Conservation (phyloP, 371 early-diverging fungal genomes). For the Rhizomucor miehei region DNA sequence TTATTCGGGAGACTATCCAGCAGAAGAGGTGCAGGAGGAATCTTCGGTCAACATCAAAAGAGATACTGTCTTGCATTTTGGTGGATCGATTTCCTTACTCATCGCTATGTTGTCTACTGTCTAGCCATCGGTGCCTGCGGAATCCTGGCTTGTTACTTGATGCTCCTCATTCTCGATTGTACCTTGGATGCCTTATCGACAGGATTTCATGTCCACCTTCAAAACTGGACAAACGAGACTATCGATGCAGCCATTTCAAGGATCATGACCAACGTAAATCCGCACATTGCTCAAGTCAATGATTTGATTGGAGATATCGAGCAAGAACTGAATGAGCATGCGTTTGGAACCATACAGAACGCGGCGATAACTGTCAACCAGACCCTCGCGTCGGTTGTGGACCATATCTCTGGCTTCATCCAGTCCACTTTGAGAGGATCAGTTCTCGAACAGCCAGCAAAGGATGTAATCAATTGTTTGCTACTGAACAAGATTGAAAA, state of each 20-base stretch:
- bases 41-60: too few species aligned
- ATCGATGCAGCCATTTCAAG: not conserved
- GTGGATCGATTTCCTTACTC: conserved; percentile 21
- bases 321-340: conserved; percentile 19
- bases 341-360: conserved; percentile 20
- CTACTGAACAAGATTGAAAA: conserved; percentile 28
- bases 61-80: not conserved
- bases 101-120: conserved; percentile 28
- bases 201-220: not conserved
- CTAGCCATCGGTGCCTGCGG: conserved; percentile 26
- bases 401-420: conserved; percentile 18
- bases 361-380: conserved; percentile 26
- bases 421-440: conserved; percentile 27
- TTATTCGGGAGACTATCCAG: too few species aligned
- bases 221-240: not conserved
- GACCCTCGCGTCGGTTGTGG: conserved; percentile 21
- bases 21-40: too few species aligned
- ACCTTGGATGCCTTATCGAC: not conserved
- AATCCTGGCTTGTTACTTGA: conserved; percentile 1
- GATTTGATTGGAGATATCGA: conserved; percentile 27
- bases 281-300: conserved; percentile 15
- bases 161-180: not conserved
- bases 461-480: conserved; percentile 31
- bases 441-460: conserved; percentile 25
- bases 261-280: not conserved